Percentiles rank a stretch among this genome's conserved stretches.
phyloP scores from a whole-genome alignment of 352 stramenopile genomes.

The Globisporangium solare region DNA sequence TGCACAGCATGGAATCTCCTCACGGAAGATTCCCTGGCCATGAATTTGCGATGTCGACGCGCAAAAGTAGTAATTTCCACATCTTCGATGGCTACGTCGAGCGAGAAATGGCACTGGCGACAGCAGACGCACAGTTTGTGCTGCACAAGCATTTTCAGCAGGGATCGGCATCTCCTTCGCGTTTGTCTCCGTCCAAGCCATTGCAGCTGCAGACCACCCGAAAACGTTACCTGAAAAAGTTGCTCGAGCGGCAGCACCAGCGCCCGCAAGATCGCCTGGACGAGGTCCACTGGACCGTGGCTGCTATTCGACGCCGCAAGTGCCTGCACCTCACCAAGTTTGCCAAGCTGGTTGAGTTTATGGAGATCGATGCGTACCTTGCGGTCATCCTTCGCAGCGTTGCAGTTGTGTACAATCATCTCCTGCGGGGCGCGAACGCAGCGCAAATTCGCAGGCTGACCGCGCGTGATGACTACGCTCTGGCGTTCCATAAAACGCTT shows the following conservation, averaged over 20 bases:
- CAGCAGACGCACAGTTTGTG: slow-evolving; percentile 40
- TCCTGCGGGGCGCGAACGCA: slow-evolving; percentile 44
- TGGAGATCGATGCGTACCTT: slow-evolving; percentile 43
- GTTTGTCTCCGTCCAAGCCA: slow-evolving; percentile 18
- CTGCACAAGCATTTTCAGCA: slow-evolving; percentile 50
- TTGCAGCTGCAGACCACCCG: slow-evolving; percentile 14
- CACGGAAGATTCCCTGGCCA: slow-evolving; percentile 42
- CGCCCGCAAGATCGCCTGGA: slow-evolving; percentile 26
- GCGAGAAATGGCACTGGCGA: slow-evolving; percentile 43
- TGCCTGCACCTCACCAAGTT: slow-evolving; percentile 58
- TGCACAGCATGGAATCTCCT: slow-evolving; percentile 30
- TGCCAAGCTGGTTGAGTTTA: slow-evolving; percentile 45
- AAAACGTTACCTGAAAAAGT: slow-evolving; percentile 19
- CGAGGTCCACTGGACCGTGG: slow-evolving; percentile 67
- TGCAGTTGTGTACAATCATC: slow-evolving; percentile 28
- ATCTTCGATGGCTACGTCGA: slow-evolving; percentile 54
- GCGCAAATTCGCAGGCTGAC: slow-evolving; percentile 23
- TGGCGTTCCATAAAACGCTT: slow-evolving; percentile 24
- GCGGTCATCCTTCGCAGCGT: slow-evolving; percentile 35
- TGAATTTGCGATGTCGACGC: slow-evolving; percentile 45
- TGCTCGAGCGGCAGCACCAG: slow-evolving; percentile 15
- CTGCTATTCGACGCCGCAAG: slow-evolving; percentile 51
- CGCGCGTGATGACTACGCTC: slow-evolving; percentile 24
- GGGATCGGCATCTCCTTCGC: not conserved
- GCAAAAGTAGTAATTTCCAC: slow-evolving; percentile 58